A percentile compares a stretch with the other conserved stretches of the same genome.
phyloP scores from a whole-genome alignment of 768 basidiomycete genomes.

The Chalciporus sphaerocephalus region DNA sequence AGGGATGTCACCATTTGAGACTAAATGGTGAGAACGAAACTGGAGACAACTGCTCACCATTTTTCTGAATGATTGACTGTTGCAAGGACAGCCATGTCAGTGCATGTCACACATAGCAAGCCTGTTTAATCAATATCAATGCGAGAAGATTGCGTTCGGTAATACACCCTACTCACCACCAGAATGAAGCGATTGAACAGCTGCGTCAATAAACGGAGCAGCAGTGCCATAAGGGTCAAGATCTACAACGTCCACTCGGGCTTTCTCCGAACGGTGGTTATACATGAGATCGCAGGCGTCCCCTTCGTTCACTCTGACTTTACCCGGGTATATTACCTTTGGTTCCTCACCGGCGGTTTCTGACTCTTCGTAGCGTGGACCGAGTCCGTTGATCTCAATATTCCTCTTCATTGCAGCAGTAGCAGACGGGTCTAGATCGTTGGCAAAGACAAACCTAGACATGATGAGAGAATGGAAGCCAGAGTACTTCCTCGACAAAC shows the following conservation, averaged over 20 bases:
- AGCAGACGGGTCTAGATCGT: slow-evolving; percentile 83
- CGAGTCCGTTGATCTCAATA: slow-evolving; percentile 74
- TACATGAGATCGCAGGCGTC: slow-evolving; percentile 96
- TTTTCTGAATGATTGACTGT: slow-evolving; percentile 95
- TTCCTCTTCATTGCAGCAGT: slow-evolving; percentile 84
- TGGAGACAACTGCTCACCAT: slow-evolving; percentile 54
- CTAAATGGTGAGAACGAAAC: too few relatives aligned
- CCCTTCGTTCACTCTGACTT: slow-evolving; percentile 82
- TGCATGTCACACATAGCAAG: slow-evolving; percentile 92
- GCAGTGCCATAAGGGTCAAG: slow-evolving; percentile 98
- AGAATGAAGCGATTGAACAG: slow-evolving; percentile 83
- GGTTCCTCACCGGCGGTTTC: slow-evolving; percentile 7
- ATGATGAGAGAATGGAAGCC: slow-evolving; percentile 26
- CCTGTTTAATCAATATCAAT: slow-evolving; percentile 36
- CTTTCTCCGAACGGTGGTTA: slow-evolving; percentile 66
- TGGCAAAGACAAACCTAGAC: slow-evolving; percentile 88
- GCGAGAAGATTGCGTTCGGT: neutral
- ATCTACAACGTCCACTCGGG: slow-evolving; percentile 90
- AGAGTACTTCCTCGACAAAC: slow-evolving; percentile 40
- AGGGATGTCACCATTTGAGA: neutral
- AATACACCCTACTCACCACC: slow-evolving; percentile 57
- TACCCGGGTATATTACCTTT: slow-evolving; percentile 33
- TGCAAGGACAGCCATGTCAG: slow-evolving; percentile 90
- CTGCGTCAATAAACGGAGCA: slow-evolving; percentile 92
- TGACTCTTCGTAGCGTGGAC: slow-evolving; percentile 27